Percentiles rank a stretch among this genome's conserved stretches.
Evolutionary conservation across 129 eudicot genomes (phyloP).

Genomic region (Daucus carota): DH1_v3.0 NC_030381.2:4629001-4629500

Average conservation of each 20-base stretch:
- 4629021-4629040: constrained; percentile 59
- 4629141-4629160: constrained; percentile 51
- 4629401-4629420: constrained; percentile 66
- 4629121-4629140: constrained; percentile 66
- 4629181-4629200: constrained; percentile 61
- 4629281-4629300: constrained; percentile 48
- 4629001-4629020: constrained; percentile 51
- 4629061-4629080: constrained; percentile 66
- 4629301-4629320: constrained; percentile 64
- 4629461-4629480: constrained; percentile 59
- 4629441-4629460: constrained; percentile 47
- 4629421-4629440: constrained; percentile 63
- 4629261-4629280: constrained; percentile 59
- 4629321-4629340: constrained; percentile 55
- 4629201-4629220: constrained; percentile 67
- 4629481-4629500: constrained; percentile 72
- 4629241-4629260: constrained; percentile 60
- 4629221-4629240: constrained; percentile 42
- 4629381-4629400: constrained; percentile 65
- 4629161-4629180: constrained; percentile 55
- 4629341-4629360: constrained; percentile 55
- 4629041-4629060: constrained; percentile 62
- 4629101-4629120: constrained; percentile 67
- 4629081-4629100: constrained; percentile 37
- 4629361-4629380: constrained; percentile 34